Conservation (phyloP, 1,284 basidiomycete genomes). For the Neonothopanus nambi region DNA sequence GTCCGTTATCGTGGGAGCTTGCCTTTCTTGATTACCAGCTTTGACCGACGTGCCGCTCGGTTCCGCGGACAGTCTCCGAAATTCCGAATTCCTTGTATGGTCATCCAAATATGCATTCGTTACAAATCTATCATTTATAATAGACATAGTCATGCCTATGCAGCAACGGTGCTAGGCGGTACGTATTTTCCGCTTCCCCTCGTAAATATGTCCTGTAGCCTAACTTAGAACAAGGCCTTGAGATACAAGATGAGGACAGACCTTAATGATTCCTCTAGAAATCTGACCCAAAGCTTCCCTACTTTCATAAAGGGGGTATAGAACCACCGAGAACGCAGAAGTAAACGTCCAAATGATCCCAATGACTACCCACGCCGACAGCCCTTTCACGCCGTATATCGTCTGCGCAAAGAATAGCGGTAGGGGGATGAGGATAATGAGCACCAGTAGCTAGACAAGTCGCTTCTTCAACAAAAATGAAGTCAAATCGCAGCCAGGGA, state of each 20-base stretch:
- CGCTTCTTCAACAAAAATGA: background rate
- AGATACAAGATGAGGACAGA: background rate
- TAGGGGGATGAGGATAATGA: slow-evolving; percentile 75
- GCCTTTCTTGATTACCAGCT: background rate
- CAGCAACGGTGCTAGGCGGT: slow-evolving; percentile 8
- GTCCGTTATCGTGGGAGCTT: too few relatives aligned
- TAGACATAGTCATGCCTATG: slow-evolving; percentile 10
- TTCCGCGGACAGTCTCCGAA: background rate
- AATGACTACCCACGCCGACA: slow-evolving; percentile 77
- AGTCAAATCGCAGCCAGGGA: background rate
- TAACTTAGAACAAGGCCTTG: background rate
- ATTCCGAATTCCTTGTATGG: background rate
- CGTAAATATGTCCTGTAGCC: slow-evolving; percentile 46
- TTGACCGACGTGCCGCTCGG: slow-evolving; percentile 3
- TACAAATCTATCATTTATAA: too few relatives aligned
- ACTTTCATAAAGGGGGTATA: slow-evolving; percentile 88
- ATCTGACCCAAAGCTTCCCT: slow-evolving; percentile 65
- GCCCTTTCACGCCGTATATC: slow-evolving; percentile 66
- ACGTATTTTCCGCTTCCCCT: slow-evolving; percentile 52
- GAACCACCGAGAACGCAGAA: slow-evolving; percentile 72
- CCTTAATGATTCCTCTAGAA: slow-evolving; percentile 62
- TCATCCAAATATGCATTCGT: too few relatives aligned
- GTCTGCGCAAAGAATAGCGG: slow-evolving; percentile 82
- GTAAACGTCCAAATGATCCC: slow-evolving; percentile 85
- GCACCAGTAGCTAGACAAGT: slow-evolving; percentile 51